A percentile compares a stretch with the other conserved stretches of the same genome.
Evolutionary conservation across 225 moss, liverwort and hornwort species (phyloP).

Genomic region (Pleurozium schreberi): DNA sequence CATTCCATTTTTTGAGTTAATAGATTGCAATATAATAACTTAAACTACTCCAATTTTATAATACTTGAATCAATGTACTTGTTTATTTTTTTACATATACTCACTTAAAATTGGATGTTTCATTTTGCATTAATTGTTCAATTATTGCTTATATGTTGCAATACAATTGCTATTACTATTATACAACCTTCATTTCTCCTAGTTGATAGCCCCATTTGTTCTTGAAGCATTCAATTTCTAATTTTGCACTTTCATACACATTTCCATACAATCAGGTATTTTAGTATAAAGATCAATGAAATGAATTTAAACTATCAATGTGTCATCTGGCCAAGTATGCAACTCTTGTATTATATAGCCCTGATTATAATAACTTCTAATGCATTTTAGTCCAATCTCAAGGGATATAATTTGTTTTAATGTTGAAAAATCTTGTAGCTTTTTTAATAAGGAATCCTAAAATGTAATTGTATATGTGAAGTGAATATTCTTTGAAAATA

Average conservation of each 20-base stretch:
- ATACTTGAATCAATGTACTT: not conserved
- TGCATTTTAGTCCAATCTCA: not conserved
- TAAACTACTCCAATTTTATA: not conserved
- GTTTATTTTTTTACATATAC: not conserved
- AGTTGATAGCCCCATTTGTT: not conserved
- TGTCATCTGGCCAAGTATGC: fast-evolving
- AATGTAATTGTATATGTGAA: not conserved
- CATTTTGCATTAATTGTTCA: not conserved
- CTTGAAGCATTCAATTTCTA: not conserved
- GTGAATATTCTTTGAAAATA: fast-evolving
- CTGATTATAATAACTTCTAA: not conserved
- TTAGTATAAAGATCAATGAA: no score
- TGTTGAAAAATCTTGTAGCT: not conserved
- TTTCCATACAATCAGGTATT: not conserved
- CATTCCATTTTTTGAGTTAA: not conserved
- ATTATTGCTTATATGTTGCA: no score
- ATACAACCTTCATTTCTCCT: not conserved
- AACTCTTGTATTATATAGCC: not conserved
- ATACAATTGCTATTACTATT: no score
- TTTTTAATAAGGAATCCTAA: not conserved
- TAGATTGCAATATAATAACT: not conserved
- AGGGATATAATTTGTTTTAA: not conserved
- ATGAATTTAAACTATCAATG: not conserved
- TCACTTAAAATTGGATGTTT: not conserved
- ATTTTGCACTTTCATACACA: not conserved